phyloP scores from a whole-genome alignment of 768 basidiomycete genomes.

The Paxillus rubicundulus region DNA sequence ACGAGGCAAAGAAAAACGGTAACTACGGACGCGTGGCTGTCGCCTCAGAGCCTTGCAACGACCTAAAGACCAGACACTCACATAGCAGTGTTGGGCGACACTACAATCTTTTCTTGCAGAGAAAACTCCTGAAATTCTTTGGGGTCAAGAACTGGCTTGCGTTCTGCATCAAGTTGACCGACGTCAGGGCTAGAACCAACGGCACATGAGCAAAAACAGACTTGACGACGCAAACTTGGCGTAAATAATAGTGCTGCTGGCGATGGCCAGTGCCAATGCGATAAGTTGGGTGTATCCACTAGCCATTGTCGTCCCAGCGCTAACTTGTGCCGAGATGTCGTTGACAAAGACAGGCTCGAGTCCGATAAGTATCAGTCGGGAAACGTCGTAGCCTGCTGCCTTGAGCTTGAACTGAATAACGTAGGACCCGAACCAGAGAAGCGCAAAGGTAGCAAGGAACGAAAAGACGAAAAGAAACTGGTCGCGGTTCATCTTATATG shows the following conservation, averaged over 20 bases:
- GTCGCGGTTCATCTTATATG: constrained; percentile 38
- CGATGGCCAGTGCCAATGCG: constrained; percentile 49
- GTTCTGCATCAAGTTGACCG: constrained; percentile 38
- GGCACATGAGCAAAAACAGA: constrained; percentile 18
- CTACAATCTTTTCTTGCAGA: constrained; percentile 71
- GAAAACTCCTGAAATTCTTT: constrained; percentile 80
- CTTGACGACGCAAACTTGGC: constrained; percentile 44
- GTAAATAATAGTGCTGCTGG: constrained; percentile 51
- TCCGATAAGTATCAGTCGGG: constrained; percentile 62
- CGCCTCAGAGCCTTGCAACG: background rate
- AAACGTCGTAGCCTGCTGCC: constrained; percentile 55
- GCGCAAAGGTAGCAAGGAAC: constrained; percentile 44
- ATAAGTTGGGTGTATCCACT: constrained; percentile 41
- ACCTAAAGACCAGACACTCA: constrained; percentile 37
- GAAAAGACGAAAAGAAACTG: constrained; percentile 57
- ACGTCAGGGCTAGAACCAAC: constrained; percentile 2
- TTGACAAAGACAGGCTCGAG: constrained; percentile 34
- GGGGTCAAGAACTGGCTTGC: constrained; percentile 71
- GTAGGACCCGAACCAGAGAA: constrained; percentile 46
- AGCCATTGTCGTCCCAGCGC: constrained; percentile 15
- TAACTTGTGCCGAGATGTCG: background rate
- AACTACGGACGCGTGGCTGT: constrained; percentile 45
- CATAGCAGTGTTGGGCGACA: constrained; percentile 97
- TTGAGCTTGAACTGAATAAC: constrained; percentile 44
- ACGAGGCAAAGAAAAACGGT: constrained; percentile 85